phyloP scores from a whole-genome alignment of 202 grass and related monocot genomes.

The Panicum hallii region DNA sequence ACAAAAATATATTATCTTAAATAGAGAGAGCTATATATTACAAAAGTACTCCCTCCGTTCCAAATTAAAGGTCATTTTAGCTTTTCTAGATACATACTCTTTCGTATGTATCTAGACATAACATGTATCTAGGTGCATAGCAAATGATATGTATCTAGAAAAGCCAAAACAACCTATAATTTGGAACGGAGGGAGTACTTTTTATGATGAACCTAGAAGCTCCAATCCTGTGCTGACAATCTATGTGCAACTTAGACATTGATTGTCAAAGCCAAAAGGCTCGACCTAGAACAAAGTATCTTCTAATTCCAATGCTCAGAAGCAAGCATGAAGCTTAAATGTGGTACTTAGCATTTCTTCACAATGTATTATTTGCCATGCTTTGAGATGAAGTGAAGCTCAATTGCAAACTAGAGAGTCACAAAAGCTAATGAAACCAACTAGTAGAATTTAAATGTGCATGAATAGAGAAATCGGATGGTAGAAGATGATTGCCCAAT shows the following conservation, averaged over 20 bases:
- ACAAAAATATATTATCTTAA: too few relatives aligned
- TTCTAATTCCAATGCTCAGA: not conserved
- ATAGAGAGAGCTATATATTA: not conserved
- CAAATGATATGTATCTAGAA: too few relatives aligned
- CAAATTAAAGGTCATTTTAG: too few relatives aligned
- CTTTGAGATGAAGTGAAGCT: not conserved
- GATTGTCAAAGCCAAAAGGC: not conserved
- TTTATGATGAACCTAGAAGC: not conserved
- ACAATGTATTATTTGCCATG: not conserved
- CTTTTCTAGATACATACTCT: too few relatives aligned
- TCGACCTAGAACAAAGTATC: not conserved
- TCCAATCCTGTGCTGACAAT: not conserved
- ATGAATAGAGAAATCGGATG: not conserved
- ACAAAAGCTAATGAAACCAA: constrained; percentile 14
- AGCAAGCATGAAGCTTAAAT: not conserved
- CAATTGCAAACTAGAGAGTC: not conserved
- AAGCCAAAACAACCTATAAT: too few relatives aligned
- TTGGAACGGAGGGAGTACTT: not conserved
- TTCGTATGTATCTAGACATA: too few relatives aligned
- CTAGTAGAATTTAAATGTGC: not conserved
- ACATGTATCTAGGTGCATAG: too few relatives aligned
- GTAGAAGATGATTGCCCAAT: not conserved
- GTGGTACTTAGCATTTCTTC: not conserved
- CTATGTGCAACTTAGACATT: not conserved
- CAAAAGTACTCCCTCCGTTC: too few relatives aligned